Conservation (phyloP, 495 filamentous ascomycete species). For the Penicillium cataractarum region DNA sequence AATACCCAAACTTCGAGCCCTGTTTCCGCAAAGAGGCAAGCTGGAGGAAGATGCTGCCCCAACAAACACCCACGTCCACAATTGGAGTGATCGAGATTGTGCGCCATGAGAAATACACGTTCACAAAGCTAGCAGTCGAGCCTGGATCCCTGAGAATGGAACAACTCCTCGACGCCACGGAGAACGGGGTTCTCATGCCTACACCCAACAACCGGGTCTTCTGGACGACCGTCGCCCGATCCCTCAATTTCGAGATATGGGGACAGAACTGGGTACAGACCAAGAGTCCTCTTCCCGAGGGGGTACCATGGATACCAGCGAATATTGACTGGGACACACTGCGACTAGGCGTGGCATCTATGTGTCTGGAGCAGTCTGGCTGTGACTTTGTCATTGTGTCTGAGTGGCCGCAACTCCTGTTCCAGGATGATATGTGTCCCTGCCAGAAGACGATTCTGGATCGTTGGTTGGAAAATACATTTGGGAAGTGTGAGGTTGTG, state of each 20-base stretch:
- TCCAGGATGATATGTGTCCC: not conserved
- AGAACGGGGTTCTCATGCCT: constrained; percentile 3
- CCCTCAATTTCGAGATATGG: constrained; percentile 8
- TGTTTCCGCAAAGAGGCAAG: constrained; percentile 4
- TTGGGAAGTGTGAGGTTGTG: constrained; percentile 2
- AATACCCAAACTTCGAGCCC: constrained; percentile 5
- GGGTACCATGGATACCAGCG: not conserved
- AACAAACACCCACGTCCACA: constrained; percentile 3
- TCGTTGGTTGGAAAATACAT: not conserved
- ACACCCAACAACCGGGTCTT: not conserved
- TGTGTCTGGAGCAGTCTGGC: not conserved
- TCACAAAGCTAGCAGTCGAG: not conserved
- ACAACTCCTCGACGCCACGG: not conserved
- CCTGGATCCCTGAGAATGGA: not conserved
- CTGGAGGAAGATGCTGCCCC: constrained; percentile 8
- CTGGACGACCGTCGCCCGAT: constrained; percentile 6
- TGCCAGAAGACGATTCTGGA: not conserved
- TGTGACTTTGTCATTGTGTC: constrained; percentile 6
- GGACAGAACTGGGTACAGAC: constrained; percentile 6
- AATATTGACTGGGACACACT: constrained; percentile 3
- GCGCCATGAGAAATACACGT: not conserved
- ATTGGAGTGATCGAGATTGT: constrained; percentile 3
- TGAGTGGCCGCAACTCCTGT: constrained; percentile 4
- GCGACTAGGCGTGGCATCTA: constrained; percentile 1
- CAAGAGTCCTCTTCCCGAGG: not conserved